Evolutionary conservation across 1,284 basidiomycete genomes (phyloP).

Genomic region (Tetrapyrgos nigripes): DNA sequence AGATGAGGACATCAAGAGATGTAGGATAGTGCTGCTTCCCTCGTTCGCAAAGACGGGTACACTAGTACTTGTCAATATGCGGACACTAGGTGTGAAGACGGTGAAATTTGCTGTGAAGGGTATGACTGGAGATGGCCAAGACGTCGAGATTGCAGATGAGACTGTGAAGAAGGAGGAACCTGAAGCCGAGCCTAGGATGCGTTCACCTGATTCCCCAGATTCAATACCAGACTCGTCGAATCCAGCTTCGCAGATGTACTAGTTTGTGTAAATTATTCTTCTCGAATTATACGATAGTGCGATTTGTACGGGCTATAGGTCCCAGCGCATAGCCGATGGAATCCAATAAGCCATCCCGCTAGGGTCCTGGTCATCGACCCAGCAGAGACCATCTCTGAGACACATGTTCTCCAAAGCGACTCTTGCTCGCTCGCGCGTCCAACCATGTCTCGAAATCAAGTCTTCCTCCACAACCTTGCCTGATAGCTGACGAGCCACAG

Average conservation of each 20-base stretch:
- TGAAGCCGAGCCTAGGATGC: no score
- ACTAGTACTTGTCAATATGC: constrained; percentile 62
- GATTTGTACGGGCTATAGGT: no score
- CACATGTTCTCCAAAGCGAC: constrained; percentile 90
- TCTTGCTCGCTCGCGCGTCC: constrained; percentile 79
- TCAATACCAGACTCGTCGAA: no score
- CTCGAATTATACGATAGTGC: no score
- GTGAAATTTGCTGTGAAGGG: constrained; percentile 46
- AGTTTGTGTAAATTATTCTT: not conserved
- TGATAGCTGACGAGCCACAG: constrained; percentile 72
- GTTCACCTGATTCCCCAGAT: no score
- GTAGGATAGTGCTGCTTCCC: constrained; percentile 86
- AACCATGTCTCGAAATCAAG: constrained; percentile 68
- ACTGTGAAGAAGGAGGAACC: no score
- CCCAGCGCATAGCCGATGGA: constrained; percentile 84
- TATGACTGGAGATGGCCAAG: constrained; percentile 31
- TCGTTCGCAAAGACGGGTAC: constrained; percentile 76
- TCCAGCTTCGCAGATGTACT: no score
- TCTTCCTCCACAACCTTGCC: constrained; percentile 69
- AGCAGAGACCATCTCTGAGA: constrained; percentile 89
- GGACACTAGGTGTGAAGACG: constrained; percentile 56
- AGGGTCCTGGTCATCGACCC: constrained; percentile 88
- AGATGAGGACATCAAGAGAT: constrained; percentile 43
- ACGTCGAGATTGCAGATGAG: not conserved
- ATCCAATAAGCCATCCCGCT: constrained; percentile 80